Conservation (phyloP, 148 eudicot species). For the Rhododendron williamsianum region DNA sequence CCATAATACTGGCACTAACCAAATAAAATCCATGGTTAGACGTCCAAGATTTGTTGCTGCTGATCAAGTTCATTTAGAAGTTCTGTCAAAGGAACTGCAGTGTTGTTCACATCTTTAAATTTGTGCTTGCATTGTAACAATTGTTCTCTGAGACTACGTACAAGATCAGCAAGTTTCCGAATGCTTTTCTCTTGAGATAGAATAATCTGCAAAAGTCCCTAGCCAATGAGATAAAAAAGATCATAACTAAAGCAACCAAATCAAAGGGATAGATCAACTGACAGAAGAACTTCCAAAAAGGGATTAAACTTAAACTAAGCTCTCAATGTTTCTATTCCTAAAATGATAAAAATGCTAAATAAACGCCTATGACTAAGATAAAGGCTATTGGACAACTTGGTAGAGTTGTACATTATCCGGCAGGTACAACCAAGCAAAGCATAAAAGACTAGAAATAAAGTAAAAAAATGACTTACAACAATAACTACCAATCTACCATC, state of each 20-base stretch:
- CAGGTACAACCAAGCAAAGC: background rate
- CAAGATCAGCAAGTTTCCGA: slow-evolving; percentile 47
- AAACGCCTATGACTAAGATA: background rate
- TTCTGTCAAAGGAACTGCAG: slow-evolving; percentile 35
- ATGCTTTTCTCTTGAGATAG: slow-evolving; percentile 54
- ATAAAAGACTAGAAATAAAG: background rate
- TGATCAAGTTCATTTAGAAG: slow-evolving; percentile 35
- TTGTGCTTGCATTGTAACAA: slow-evolving; percentile 32
- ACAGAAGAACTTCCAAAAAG: background rate
- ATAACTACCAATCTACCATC: background rate
- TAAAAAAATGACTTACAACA: background rate
- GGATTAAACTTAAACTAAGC: background rate
- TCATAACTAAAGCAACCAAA: background rate
- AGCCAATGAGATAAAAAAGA: background rate
- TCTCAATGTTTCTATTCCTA: background rate
- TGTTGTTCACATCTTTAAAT: slow-evolving; percentile 27
- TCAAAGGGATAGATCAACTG: background rate
- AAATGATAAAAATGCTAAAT: background rate
- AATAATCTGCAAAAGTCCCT: slow-evolving; percentile 33
- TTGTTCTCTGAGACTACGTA: slow-evolving; percentile 38
- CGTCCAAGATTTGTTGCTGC: slow-evolving; percentile 39
- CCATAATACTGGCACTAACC: background rate
- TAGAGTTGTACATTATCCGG: background rate
- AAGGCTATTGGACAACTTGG: background rate
- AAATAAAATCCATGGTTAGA: slow-evolving; percentile 10